Base-by-base conservation (phyloP, 176 grass and related monocot species). In the Carex pumila region DNA sequence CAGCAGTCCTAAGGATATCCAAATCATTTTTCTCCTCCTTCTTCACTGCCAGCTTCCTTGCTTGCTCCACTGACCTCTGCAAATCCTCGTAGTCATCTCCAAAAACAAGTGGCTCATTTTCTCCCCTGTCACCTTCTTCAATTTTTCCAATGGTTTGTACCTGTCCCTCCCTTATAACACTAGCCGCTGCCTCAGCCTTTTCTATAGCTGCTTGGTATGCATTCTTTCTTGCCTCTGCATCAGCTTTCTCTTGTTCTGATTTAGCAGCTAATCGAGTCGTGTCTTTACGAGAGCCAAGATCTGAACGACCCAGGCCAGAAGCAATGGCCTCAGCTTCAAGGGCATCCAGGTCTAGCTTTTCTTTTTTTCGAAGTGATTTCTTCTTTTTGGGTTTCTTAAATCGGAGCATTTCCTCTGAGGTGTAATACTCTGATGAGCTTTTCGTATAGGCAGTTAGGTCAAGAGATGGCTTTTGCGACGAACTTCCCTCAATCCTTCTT, bases 321-420 rank as follows among this genome's bases (percentile, higher is more conserved):
- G 91, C 90, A 69, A 80, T 92, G 34, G 93, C 92, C 81, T 99
- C 96, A 57, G 93, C 88, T 86, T 99, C 96, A 82, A 99, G 67
- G 1, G 88, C 93, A 90, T 99, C 93, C 52, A 95, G 82, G 85
- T 99, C 91, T 37, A 99, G 81, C 71, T 95, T 99, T 70, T 90
- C 93, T 85, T 95, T 99, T 86, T 95, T 99, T 47, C 96, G 91
- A 82, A 95, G 71, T 14, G 89, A 99, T 89, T 98, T 99, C 88
- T 99, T 99, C 86, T 99, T 98, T 91, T 95, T 99, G 75, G 96
- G 96, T 86, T 95, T 98, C 81, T 93, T 93, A 81, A 97, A 99
- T 81, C 88, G 85, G 84, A 98, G 85, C 96, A 98, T 95, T 89
- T 95, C 93, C 18, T 95, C 89, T 52, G 86, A 80, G 18, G 91